phyloP scores from a whole-genome alignment of 1,139 yeast species.

The Pneumocystis murina region DNA sequence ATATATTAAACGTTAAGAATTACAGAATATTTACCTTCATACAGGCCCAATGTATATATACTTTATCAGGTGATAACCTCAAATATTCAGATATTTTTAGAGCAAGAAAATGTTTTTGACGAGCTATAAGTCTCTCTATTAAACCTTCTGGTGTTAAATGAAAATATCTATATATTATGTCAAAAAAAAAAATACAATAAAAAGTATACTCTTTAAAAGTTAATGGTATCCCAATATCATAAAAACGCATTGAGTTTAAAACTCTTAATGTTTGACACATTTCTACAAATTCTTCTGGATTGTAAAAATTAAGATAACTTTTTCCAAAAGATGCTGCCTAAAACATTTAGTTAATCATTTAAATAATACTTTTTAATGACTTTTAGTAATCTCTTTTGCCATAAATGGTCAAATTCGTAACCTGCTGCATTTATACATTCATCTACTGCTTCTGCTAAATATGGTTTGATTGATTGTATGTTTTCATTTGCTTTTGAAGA shows the following conservation, averaged over 20 bases:
- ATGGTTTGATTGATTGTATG: conserved; percentile 40
- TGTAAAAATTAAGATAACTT: conserved; percentile 38
- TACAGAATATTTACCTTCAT: conserved; percentile 32
- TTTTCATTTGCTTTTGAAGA: conserved; percentile 80
- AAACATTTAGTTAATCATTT: background rate
- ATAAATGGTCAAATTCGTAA: conserved; percentile 56
- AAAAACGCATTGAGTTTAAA: conserved; percentile 49
- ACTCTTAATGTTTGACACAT: conserved; percentile 49
- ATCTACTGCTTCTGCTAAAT: conserved; percentile 47
- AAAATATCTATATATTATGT: conserved; percentile 3
- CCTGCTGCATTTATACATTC: conserved; percentile 62
- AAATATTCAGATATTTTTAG: conserved; percentile 44
- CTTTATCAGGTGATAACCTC: conserved; percentile 37
- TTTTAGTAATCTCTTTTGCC: conserved; percentile 66
- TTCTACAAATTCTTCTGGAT: conserved; percentile 42
- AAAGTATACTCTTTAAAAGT: conserved; percentile 39
- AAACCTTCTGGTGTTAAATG: conserved; percentile 33
- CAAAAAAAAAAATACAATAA: background rate
- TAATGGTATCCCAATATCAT: conserved; percentile 52
- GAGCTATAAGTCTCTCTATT: conserved; percentile 41
- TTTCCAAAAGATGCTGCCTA: conserved; percentile 78
- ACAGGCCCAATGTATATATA: conserved; percentile 74
- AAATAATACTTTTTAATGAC: background rate
- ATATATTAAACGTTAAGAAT: background rate
- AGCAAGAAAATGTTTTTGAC: conserved; percentile 51